A percentile compares a stretch with the other conserved stretches of the same genome.
Evolutionary conservation across 768 basidiomycete species (phyloP).

Genomic region (Xanthoconium purpureum): DNA sequence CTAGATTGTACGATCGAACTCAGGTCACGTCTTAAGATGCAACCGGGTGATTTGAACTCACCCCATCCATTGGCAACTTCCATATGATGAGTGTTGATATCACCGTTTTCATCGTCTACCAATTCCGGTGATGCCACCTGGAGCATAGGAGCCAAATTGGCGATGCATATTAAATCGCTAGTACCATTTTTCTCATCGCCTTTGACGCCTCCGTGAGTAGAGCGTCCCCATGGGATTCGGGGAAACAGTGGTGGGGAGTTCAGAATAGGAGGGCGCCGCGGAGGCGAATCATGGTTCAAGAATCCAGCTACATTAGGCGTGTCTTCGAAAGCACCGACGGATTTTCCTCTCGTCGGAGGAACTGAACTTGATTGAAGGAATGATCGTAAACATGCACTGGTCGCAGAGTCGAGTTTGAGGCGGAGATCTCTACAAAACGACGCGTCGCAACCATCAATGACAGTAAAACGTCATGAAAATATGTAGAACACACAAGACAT

Average conservation of each 20-base stretch:
- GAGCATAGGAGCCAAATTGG: constrained; percentile 30
- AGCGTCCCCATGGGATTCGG: constrained; percentile 13
- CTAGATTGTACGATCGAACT: constrained; percentile 14
- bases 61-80: constrained; percentile 64
- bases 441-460: background rate
- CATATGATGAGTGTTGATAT: constrained; percentile 50
- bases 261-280: constrained; percentile 20
- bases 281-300: constrained; percentile 31
- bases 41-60: constrained; percentile 32
- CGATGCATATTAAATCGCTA: constrained; percentile 15
- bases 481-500: constrained; percentile 39
- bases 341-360: constrained; percentile 15
- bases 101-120: constrained; percentile 40
- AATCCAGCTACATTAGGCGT: constrained; percentile 28
- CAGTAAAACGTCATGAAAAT: background rate
- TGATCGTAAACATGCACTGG: constrained; percentile 19
- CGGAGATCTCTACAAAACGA: constrained; percentile 30
- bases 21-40: background rate
- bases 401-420: constrained; percentile 28
- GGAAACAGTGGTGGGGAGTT: constrained; percentile 50
- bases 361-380: constrained; percentile 29
- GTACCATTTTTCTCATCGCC: background rate
- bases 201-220: background rate
- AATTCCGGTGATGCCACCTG: constrained; percentile 22
- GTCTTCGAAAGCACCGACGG: constrained; percentile 5